Percentiles rank a stretch among this genome's conserved stretches.
These are phyloP conservation scores for Chrysanthemum seticuspe DNA, from an alignment of 129 eudicot species.

Conservation along the genomic window DNA sequence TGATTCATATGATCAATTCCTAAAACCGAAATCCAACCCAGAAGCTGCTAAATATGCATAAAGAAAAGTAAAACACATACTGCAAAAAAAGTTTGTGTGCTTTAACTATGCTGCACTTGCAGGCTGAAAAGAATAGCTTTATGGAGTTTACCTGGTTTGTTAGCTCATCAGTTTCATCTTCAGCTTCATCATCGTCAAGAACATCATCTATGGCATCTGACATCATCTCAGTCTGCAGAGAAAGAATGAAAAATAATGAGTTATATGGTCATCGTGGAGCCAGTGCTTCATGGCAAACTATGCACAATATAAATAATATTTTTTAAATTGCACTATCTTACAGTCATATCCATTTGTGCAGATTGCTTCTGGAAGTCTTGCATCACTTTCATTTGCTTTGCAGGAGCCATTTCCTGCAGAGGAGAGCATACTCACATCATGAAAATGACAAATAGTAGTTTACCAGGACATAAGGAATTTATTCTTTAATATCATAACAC, in stretches of 20 bases:
- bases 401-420: slow-evolving; percentile 96
- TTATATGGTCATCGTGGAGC: background rate
- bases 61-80: background rate
- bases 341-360: slow-evolving; percentile 99
- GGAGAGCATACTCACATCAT: slow-evolving; percentile 14
- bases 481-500: slow-evolving; percentile 14
- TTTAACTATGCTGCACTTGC: slow-evolving; percentile 8
- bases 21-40: background rate
- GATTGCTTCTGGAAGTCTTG: slow-evolving; percentile 95
- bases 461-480: background rate
- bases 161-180: slow-evolving; percentile 95
- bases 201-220: slow-evolving; percentile 96
- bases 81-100: slow-evolving; percentile 13
- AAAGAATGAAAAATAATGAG: slow-evolving; percentile 3
- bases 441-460: slow-evolving; percentile 3
- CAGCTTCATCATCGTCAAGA: slow-evolving; percentile 94
- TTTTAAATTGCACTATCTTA: slow-evolving; percentile 41
- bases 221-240: slow-evolving; percentile 94
- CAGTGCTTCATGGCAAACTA: no score
- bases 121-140: slow-evolving; percentile 4
- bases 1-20: background rate
- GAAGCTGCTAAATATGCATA: slow-evolving; percentile 10
- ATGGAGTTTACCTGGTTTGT: slow-evolving; percentile 73
- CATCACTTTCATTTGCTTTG: slow-evolving; percentile 82
- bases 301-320: background rate